Conservation (phyloP, 2,329 filamentous ascomycete genomes). For the Fusarium sp. region DNA sequence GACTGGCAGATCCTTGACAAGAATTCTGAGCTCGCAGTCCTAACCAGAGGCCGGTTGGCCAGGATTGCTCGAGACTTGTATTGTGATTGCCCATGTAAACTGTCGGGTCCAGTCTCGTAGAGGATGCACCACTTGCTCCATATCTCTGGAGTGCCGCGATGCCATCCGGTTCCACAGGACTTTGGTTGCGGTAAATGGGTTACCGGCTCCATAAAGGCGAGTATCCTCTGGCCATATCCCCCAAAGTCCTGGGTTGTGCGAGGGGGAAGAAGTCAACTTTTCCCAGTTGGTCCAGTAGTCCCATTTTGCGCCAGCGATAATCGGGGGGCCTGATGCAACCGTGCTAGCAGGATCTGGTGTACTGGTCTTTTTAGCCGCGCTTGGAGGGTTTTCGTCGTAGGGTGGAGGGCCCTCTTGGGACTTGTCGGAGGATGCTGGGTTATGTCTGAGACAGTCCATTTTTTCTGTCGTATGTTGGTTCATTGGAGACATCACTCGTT, state of each 20-base stretch:
- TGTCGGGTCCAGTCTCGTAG: neutral
- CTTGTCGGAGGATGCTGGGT: neutral
- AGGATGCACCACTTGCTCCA: neutral
- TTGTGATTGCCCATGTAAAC: neutral
- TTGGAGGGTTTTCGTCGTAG: neutral
- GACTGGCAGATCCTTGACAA: neutral
- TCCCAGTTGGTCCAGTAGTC: neutral
- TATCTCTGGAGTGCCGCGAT: neutral
- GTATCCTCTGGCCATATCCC: too few relatives aligned
- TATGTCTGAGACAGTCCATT: neutral
- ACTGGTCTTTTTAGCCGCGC: neutral
- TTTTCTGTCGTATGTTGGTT: neutral
- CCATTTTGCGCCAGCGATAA: neutral
- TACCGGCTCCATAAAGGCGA: too few relatives aligned
- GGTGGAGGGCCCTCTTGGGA: neutral
- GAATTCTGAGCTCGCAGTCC: neutral
- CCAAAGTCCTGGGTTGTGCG: too few relatives aligned
- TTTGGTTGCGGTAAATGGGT: too few relatives aligned
- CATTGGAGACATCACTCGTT: neutral
- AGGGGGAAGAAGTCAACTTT: too few relatives aligned
- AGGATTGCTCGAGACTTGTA: neutral
- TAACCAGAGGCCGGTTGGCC: too few relatives aligned
- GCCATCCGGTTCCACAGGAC: neutral
- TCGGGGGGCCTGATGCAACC: neutral
- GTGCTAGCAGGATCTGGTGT: neutral